phyloP scores from a whole-genome alignment of 148 eudicot genomes.

The Camellia japonica region DNA sequence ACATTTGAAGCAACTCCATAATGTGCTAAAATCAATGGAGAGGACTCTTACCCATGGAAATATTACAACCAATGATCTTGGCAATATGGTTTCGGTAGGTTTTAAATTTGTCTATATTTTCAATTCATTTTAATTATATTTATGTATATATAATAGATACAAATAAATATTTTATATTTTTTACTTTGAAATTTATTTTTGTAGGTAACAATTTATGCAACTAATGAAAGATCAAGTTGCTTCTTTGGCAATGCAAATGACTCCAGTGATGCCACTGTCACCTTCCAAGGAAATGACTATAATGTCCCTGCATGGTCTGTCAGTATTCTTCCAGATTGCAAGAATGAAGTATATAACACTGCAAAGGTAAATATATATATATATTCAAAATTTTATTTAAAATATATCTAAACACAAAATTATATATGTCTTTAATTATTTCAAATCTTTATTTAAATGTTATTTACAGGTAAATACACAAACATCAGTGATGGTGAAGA shows the following conservation, averaged over 20 bases:
- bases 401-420: too few relatives aligned
- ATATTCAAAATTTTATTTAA: not conserved
- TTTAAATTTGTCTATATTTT: not conserved
- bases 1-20: slow-evolving; percentile 55
- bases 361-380: slow-evolving; percentile 47
- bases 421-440: too few relatives aligned
- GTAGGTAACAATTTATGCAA: slow-evolving; percentile 36
- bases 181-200: not conserved
- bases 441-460: not conserved
- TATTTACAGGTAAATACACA: slow-evolving; percentile 33
- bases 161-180: too few relatives aligned
- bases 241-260: slow-evolving; percentile 35
- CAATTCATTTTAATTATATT: not conserved
- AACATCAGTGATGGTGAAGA: slow-evolving; percentile 39
- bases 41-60: slow-evolving; percentile 51
- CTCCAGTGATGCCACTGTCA: slow-evolving; percentile 35
- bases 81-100: slow-evolving; percentile 39
- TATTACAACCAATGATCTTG: slow-evolving; percentile 19
- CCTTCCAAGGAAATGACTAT: slow-evolving; percentile 20
- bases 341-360: slow-evolving; percentile 49
- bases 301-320: slow-evolving; percentile 70
- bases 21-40: slow-evolving; percentile 44
- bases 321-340: slow-evolving; percentile 50
- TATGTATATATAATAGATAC: too few relatives aligned
- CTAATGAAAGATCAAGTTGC: slow-evolving; percentile 24